Evolutionary conservation across 1,284 basidiomycete genomes (phyloP).

Genomic region (Fomitopsis palustris): DNA sequence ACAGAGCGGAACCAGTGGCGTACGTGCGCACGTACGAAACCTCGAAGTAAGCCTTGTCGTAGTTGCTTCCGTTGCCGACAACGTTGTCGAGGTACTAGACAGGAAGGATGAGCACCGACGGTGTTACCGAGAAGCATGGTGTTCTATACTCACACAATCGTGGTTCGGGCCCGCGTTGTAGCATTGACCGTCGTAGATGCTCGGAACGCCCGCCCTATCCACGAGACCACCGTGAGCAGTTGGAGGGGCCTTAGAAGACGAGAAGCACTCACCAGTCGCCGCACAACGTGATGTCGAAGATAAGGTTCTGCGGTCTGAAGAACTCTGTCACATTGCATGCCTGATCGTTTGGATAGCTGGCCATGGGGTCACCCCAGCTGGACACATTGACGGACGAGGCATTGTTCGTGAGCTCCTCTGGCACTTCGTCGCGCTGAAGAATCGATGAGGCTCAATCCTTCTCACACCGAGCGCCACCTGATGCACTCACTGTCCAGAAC

Average conservation of each 20-base stretch:
- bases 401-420: slow-evolving; percentile 36
- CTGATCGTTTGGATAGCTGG: slow-evolving; percentile 39
- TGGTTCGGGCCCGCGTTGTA: slow-evolving; percentile 34
- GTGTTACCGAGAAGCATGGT: neutral
- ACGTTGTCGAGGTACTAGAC: slow-evolving; percentile 49
- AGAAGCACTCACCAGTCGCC: slow-evolving; percentile 40
- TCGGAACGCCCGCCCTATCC: slow-evolving; percentile 45
- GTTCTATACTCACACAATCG: slow-evolving; percentile 32
- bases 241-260: neutral
- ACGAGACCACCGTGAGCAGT: neutral
- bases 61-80: slow-evolving; percentile 49
- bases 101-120: too few relatives aligned
- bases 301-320: slow-evolving; percentile 51
- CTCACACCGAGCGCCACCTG: neutral
- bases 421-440: slow-evolving; percentile 37
- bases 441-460: slow-evolving; percentile 2
- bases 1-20: slow-evolving; percentile 24
- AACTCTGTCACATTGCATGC: slow-evolving; percentile 43
- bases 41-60: slow-evolving; percentile 52
- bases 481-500: slow-evolving; percentile 67
- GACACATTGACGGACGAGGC: slow-evolving; percentile 45
- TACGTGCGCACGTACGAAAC: slow-evolving; percentile 48
- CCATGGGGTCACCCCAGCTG: slow-evolving; percentile 51
- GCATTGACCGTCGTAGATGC: slow-evolving; percentile 40
- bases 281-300: slow-evolving; percentile 58